Conservation (phyloP, 2,329 filamentous ascomycete genomes). For the Epichloe festucae region DNA sequence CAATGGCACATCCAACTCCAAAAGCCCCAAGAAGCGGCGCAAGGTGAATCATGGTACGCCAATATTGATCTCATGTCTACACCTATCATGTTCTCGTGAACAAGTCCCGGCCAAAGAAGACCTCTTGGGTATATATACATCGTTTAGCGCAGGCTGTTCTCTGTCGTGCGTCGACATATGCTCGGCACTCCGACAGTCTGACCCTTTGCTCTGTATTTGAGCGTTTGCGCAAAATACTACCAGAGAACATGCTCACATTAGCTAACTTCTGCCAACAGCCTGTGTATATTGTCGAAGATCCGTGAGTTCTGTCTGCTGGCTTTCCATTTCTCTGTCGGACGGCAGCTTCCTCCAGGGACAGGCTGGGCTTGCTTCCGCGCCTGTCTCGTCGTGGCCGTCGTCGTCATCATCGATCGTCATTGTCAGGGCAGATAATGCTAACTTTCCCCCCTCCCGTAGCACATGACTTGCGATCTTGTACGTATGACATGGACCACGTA, state of each 20-base stretch:
- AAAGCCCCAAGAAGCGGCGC: constrained; percentile 70
- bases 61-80: no score
- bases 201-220: not conserved
- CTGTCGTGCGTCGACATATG: not conserved
- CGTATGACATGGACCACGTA: constrained; percentile 23
- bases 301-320: constrained; percentile 46
- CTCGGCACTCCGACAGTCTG: not conserved
- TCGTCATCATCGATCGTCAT: not conserved
- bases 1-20: constrained; percentile 10
- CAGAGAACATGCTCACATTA: not conserved
- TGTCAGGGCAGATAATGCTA: not conserved
- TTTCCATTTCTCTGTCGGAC: no score
- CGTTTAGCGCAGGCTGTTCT: not conserved
- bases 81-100: not conserved
- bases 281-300: constrained; percentile 84
- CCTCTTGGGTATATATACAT: not conserved
- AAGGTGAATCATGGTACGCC: constrained; percentile 79
- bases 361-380: not conserved
- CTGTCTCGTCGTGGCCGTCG: no score
- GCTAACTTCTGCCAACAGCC: constrained; percentile 32
- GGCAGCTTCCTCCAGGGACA: not conserved
- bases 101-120: not conserved
- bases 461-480: constrained; percentile 90
- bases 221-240: not conserved
- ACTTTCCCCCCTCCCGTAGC: constrained; percentile 34